Evolutionary conservation across 768 basidiomycete genomes (phyloP).

Genomic region (Hericium erinaceus): DNA sequence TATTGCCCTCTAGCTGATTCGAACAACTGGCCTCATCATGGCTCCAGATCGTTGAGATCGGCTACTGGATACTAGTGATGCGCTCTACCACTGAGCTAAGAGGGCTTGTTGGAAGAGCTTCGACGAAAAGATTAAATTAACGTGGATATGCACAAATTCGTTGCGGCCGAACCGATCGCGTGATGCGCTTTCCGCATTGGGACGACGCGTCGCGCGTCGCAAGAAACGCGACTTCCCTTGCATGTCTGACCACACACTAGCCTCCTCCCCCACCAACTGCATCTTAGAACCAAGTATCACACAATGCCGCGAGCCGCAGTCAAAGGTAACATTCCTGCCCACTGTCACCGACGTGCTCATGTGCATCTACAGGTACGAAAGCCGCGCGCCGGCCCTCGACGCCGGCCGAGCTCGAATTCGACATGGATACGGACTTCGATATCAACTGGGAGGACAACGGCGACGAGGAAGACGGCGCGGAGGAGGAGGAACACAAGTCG

Average conservation of each 20-base stretch:
- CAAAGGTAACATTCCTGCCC: too few relatives aligned
- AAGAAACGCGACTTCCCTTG: too few relatives aligned
- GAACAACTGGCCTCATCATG: conserved; percentile 30
- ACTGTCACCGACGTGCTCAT: too few relatives aligned
- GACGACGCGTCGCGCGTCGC: too few relatives aligned
- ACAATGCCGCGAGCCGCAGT: too few relatives aligned
- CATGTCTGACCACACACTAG: too few relatives aligned
- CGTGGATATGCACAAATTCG: not conserved
- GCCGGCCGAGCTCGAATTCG: not conserved
- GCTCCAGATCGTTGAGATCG: conserved; percentile 6
- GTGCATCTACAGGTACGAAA: too few relatives aligned
- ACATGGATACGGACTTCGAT: not conserved
- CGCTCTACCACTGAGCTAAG: conserved; percentile 42
- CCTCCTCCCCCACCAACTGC: too few relatives aligned
- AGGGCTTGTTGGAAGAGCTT: not conserved
- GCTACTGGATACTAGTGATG: conserved; percentile 30
- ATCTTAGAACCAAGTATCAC: too few relatives aligned
- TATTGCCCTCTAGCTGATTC: conserved; percentile 31
- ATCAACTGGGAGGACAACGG: not conserved
- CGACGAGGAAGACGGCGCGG: not conserved
- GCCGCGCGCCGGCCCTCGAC: not conserved
- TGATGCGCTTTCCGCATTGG: too few relatives aligned
- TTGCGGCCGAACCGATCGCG: too few relatives aligned
- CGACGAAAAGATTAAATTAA: not conserved
- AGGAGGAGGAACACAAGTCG: not conserved